Conservation (phyloP, 129 eudicot species). For the Gnaphalium uliginosum region DNA sequence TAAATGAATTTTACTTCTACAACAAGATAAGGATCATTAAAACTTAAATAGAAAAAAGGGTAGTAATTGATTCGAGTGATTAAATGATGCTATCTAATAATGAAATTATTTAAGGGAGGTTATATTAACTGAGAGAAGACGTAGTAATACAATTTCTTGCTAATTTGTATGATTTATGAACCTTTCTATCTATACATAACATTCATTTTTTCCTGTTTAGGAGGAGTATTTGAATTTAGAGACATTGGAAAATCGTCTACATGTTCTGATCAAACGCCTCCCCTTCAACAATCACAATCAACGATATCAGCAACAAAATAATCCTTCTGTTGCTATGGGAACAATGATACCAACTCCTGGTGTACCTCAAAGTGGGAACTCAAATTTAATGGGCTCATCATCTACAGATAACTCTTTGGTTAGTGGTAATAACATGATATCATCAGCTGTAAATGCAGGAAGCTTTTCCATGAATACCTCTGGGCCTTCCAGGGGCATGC, state of each 20-base stretch:
- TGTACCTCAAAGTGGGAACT: slow-evolving; percentile 70
- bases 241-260: slow-evolving; percentile 76
- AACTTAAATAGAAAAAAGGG: slow-evolving; percentile 6
- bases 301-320: slow-evolving; percentile 53
- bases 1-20: neutral
- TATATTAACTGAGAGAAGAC: neutral
- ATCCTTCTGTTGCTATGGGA: slow-evolving; percentile 55
- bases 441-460: slow-evolving; percentile 47
- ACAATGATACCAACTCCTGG: slow-evolving; percentile 99
- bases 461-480: slow-evolving; percentile 46
- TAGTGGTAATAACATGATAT: slow-evolving; percentile 15
- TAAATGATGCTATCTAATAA: neutral
- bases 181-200: neutral
- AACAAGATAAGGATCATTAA: slow-evolving; percentile 9
- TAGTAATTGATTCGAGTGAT: neutral
- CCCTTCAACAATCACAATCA: slow-evolving; percentile 45
- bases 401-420: slow-evolving; percentile 20
- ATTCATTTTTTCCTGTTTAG: slow-evolving; percentile 34
- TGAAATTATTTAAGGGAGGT: slow-evolving; percentile 21
- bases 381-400: slow-evolving; percentile 48
- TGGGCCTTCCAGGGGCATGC: slow-evolving; percentile 48
- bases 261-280: slow-evolving; percentile 42
- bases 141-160: neutral
- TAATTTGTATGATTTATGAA: slow-evolving; percentile 13
- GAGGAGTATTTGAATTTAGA: slow-evolving; percentile 77